Conservation (phyloP, 257 asterid genomes). For the Solanum dulcamara region DNA sequence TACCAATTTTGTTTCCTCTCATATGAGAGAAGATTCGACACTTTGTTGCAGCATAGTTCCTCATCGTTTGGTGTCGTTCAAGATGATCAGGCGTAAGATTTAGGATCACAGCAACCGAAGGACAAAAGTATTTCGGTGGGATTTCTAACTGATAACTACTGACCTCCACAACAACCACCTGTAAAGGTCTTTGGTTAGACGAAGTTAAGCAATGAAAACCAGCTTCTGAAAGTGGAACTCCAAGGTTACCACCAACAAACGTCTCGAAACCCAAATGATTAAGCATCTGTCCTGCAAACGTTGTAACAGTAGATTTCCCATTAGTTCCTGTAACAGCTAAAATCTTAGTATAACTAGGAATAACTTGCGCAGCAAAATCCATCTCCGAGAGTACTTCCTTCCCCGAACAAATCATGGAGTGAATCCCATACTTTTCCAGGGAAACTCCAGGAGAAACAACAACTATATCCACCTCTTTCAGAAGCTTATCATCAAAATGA, state of each 20-base stretch:
- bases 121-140: constrained; percentile 19
- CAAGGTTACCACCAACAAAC: constrained; percentile 30
- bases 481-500: constrained; percentile 9
- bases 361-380: constrained; percentile 30
- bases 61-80: constrained; percentile 32
- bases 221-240: constrained; percentile 33
- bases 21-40: constrained; percentile 20
- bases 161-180: constrained; percentile 34
- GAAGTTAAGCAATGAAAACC: constrained; percentile 17
- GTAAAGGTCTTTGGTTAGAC: constrained; percentile 11
- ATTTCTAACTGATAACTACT: constrained; percentile 40
- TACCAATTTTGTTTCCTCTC: constrained; percentile 19
- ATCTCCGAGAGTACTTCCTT: constrained; percentile 26
- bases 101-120: constrained; percentile 28
- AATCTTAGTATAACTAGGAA: constrained; percentile 18
- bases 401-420: constrained; percentile 21
- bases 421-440: constrained; percentile 15
- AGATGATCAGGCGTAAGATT: constrained; percentile 41
- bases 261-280: constrained; percentile 12
- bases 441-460: constrained; percentile 34
- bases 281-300: constrained; percentile 31
- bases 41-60: constrained; percentile 20
- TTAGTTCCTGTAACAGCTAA: constrained; percentile 37
- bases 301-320: constrained; percentile 32
- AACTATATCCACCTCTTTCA: constrained; percentile 9